These are phyloP conservation scores for Groenewaldozyma tartarivorans DNA, from an alignment of 805 yeast species.

Conservation along the genomic window DNA sequence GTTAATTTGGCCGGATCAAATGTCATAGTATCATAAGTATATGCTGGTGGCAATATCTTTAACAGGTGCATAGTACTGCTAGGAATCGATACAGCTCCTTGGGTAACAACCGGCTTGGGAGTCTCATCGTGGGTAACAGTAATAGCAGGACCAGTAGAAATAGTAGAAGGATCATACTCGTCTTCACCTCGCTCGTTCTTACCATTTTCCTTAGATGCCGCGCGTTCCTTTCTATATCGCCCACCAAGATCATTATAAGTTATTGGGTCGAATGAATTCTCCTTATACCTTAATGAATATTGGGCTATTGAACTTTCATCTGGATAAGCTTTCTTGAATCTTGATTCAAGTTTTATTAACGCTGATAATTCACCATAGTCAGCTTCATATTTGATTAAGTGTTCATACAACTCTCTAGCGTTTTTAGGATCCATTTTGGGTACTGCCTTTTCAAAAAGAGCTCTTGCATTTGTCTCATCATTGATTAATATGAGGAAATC, in stretches of 20 bases:
- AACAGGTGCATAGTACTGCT: conserved; percentile 38
- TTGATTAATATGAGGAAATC: conserved; percentile 59
- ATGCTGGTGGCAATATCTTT: conserved; percentile 51
- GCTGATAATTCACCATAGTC: conserved; percentile 62
- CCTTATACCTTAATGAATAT: conserved; percentile 27
- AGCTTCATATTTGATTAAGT: conserved; percentile 59
- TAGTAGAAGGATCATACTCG: neutral
- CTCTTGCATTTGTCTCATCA: conserved; percentile 68
- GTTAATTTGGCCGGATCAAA: conserved; percentile 50
- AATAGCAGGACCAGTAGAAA: neutral
- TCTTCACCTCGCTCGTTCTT: conserved; percentile 1
- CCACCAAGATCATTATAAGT: conserved; percentile 14
- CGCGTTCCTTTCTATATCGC: neutral
- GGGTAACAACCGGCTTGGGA: neutral
- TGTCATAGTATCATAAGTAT: conserved; percentile 40
- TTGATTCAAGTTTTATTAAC: conserved; percentile 52
- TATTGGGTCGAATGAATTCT: conserved; percentile 16
- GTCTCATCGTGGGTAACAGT: neutral
- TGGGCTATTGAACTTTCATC: conserved; percentile 37
- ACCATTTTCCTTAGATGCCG: neutral
- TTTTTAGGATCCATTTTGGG: conserved; percentile 40
- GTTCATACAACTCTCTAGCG: conserved; percentile 39
- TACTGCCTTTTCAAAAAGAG: conserved; percentile 69
- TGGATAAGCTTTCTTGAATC: conserved; percentile 60
- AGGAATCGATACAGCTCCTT: conserved; percentile 12